Base-by-base conservation (phyloP, 345 rosid species). In the Arabidopsis suecica region DNA sequence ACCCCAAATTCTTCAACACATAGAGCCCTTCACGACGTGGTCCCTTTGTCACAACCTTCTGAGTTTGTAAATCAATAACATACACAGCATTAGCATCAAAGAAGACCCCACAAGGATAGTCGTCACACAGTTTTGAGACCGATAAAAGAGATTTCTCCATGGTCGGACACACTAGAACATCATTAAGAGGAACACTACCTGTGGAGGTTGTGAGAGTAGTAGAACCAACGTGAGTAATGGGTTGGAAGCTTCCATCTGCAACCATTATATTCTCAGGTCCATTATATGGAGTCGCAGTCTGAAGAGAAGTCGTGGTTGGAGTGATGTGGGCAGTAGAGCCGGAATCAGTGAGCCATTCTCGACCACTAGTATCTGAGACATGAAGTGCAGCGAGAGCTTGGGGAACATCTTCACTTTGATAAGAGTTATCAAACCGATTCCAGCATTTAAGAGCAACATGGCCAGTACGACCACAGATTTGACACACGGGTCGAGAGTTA, bases 281-380 rank as follows among this genome's bases (percentile, higher is more conserved):
- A 14, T 2, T 1, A 2, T 13, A 32, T 1, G 20, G 9, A 0
- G 22, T 47, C 0, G 22, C 0, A 0, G 28, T 1, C 0, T 18
- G 1, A 0, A 41, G 9, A 5, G 25, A 2, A 2, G 33, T 2
- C 5, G 13, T 11, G 1, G 37, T 56, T 0, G 50, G 13, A 1
- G 68, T 63, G 0, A 47, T 47, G 0, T 65, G 69, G 1, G 42
- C 55, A 7, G 56, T 13, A 0, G 40, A 40, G 3, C 56, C 69
- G 4, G 41, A 65, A 1, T 65, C 41, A 2, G 51, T 20, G 0
- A 5, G 42, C 51, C 67, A 62, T 1, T 62, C 67, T 0, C 1
- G 9, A 0, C 51, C 51, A 0, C 0, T 1, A 2, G 14, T 0
- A 22, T 62, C 51, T 0, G 51, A 23, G 0, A 3, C 1, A 2